Evolutionary conservation across 805 yeast species (phyloP), one percentile per base, ranked within the genome.

Genomic region (Pichia kluyveri): DNA sequence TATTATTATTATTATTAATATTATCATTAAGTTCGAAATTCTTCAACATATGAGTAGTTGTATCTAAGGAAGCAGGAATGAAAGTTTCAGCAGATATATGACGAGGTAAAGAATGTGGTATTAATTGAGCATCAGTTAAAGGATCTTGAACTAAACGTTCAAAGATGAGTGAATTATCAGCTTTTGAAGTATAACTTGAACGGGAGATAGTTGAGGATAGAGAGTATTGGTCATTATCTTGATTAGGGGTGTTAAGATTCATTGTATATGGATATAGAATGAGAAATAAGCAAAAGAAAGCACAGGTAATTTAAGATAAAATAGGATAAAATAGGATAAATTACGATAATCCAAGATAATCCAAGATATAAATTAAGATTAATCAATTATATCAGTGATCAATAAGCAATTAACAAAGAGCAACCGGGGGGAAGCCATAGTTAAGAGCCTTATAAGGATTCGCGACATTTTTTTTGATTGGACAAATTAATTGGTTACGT

Each of bases 131-230:
- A 47, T 61, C 61, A 44, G 64, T 54, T 40, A 67, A 54, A 9
- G 79, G 79, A 52, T 80, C 86, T 59, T 82, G 84, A 9, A 82
- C 87, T 43, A 76, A 71, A 48, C 87, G 70, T 55, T 82, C 89
- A 59, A 79, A 84, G 57, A 82, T 83, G 58, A 75, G 59, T 15
- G 83, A 77, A 30, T 63, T 53, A 41, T 54, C 44, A 18, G 54
- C 31, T 19, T 27, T 39, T 43, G 53, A 36, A 36, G 46, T 32
- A 44, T 42, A 23, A 50, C 48, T 46, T 14, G 52, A 40, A 37
- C 31, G 41, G 11, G 54, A 49, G 18, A 45, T 43, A 10, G 45
- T 37, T 5, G 54, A 51, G 8, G 44, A 41, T 8, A 54, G 23
- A 3, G 57, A 54, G 23, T 40, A 54, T 12, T 40, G 43, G 17